A percentile compares a stretch with the other conserved stretches of the same genome.
Evolutionary conservation across 805 yeast genomes (phyloP).

Genomic region (Hanseniaspora valbyensis): DNA sequence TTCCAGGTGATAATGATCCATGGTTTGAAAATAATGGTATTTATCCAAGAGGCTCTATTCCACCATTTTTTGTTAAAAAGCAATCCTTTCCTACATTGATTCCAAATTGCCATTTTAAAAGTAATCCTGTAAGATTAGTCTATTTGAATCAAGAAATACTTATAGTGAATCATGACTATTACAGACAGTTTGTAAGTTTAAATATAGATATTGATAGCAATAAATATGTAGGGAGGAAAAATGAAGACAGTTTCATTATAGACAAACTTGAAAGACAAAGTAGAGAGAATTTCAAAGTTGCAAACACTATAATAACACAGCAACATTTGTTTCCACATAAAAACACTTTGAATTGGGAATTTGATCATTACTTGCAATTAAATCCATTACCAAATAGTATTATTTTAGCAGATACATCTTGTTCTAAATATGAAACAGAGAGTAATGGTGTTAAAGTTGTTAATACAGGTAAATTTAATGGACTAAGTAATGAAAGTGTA

Average conservation of each 20-base stretch:
- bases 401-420: slow-evolving; percentile 57
- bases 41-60: slow-evolving; percentile 69
- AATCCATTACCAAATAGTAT: slow-evolving; percentile 66
- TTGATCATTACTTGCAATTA: slow-evolving; percentile 56
- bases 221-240: no score
- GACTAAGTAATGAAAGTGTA: slow-evolving; percentile 34
- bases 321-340: slow-evolving; percentile 78
- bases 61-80: slow-evolving; percentile 58
- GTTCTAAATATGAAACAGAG: slow-evolving; percentile 60
- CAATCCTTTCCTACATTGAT: slow-evolving; percentile 41
- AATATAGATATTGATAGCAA: background rate
- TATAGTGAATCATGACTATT: slow-evolving; percentile 52
- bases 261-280: slow-evolving; percentile 5
- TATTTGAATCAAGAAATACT: slow-evolving; percentile 80
- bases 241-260: background rate
- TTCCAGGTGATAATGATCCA: slow-evolving; percentile 90
- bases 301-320: slow-evolving; percentile 76
- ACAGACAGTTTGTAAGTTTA: slow-evolving; percentile 23
- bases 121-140: slow-evolving; percentile 70
- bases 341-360: slow-evolving; percentile 45
- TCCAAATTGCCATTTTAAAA: slow-evolving; percentile 44
- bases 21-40: slow-evolving; percentile 39
- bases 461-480: slow-evolving; percentile 53
- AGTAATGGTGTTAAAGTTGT: slow-evolving; percentile 74
- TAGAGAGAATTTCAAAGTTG: slow-evolving; percentile 55